Evolutionary conservation across 768 basidiomycete genomes (phyloP).

Genomic region (Lactarius deliciosus): DNA sequence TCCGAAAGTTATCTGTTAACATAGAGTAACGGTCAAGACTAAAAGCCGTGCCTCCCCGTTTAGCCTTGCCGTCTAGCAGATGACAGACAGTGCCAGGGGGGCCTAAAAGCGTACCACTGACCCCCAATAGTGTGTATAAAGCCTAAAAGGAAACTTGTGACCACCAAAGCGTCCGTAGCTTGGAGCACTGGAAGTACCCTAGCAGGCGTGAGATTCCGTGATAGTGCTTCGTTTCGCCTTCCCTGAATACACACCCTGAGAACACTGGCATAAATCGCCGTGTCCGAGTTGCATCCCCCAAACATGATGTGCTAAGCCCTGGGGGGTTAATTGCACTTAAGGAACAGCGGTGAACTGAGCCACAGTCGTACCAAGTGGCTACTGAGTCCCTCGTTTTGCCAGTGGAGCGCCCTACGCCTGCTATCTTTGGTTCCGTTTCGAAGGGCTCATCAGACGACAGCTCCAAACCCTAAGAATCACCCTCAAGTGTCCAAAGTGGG

Average conservation of each 20-base stretch:
- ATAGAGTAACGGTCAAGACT: neutral
- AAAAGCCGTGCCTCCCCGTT: neutral
- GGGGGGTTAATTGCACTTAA: neutral
- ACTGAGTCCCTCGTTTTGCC: neutral
- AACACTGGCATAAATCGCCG: neutral
- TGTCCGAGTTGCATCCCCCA: neutral
- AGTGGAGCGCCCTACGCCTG: neutral
- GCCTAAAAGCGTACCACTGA: neutral
- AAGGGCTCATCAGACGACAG: neutral
- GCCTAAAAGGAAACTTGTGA: constrained; percentile 5
- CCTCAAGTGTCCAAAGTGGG: neutral
- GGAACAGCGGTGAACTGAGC: neutral
- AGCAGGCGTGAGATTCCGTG: neutral
- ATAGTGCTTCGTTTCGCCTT: neutral
- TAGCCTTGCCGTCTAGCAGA: neutral
- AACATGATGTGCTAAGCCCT: neutral
- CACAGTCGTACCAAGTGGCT: neutral
- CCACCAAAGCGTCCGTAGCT: neutral
- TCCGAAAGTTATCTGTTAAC: neutral
- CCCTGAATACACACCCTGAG: neutral
- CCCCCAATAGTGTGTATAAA: constrained; percentile 1
- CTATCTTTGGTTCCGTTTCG: neutral
- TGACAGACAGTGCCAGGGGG: neutral
- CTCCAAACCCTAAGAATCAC: neutral
- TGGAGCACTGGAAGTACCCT: neutral